phyloP scores from a whole-genome alignment of 139 green algal species.

The Yamagishiella unicocca region DNA sequence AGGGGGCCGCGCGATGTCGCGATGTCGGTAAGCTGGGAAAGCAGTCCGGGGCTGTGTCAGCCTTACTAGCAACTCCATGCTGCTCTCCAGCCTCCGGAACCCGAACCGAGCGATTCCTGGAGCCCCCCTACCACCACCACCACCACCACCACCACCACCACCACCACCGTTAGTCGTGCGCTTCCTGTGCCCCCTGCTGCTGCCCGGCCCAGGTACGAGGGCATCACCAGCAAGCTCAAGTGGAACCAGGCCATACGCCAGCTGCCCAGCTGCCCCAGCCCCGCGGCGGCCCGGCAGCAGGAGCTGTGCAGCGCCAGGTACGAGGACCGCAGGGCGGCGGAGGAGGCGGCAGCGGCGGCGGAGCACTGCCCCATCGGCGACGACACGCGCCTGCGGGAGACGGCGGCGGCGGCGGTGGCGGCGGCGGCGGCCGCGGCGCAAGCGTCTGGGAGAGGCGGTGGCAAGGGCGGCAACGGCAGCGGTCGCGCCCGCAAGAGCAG shows the following conservation, averaged over 20 bases:
- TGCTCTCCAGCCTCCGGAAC: background rate
- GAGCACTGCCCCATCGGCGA: background rate
- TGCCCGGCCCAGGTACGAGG: conserved; percentile 66
- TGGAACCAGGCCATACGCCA: conserved; percentile 69
- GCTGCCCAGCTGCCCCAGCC: conserved; percentile 38
- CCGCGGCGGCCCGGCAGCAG: conserved; percentile 25
- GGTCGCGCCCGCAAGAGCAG: background rate
- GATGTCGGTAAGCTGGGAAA: background rate
- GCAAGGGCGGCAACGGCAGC: background rate
- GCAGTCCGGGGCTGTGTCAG: background rate
- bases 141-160: background rate
- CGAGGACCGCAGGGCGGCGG: background rate
- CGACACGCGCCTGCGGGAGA: background rate
- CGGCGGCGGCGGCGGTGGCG: background rate
- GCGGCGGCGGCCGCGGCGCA: background rate
- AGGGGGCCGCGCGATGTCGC: too few species aligned
- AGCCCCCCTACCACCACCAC: background rate
- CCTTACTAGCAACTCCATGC: background rate
- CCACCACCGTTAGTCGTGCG: background rate
- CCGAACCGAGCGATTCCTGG: too few species aligned
- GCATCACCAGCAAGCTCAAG: conserved; percentile 90
- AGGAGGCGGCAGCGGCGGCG: background rate
- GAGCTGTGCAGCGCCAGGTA: conserved; percentile 20
- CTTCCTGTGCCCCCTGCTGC: background rate
- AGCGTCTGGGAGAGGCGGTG: background rate